Percentiles rank a stretch among this genome's conserved stretches.
Conservation (phyloP, 805 yeast species). For the Candida argentea region DNA sequence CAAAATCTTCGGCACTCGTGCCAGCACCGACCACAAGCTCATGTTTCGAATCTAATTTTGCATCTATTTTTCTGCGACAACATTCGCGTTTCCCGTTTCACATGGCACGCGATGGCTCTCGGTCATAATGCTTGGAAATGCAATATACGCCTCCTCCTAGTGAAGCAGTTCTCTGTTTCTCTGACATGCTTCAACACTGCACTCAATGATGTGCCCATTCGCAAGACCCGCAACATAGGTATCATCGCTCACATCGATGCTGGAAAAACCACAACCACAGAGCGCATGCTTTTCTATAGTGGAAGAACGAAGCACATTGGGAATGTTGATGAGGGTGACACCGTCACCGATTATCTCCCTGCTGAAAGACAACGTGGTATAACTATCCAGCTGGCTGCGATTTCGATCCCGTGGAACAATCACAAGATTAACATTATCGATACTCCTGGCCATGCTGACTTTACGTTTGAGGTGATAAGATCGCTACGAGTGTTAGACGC, state of each 20-base stretch:
- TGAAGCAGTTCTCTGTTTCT: not conserved
- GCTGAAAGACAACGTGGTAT: slow-evolving; percentile 91
- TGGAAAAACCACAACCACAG: slow-evolving; percentile 97
- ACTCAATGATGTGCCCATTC: slow-evolving; percentile 19
- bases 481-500: slow-evolving; percentile 90
- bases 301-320: slow-evolving; percentile 79
- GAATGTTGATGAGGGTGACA: slow-evolving; percentile 93
- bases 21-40: too few species aligned
- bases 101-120: too few species aligned
- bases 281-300: slow-evolving; percentile 83
- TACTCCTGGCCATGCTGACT: slow-evolving; percentile 98
- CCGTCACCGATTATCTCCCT: slow-evolving; percentile 85
- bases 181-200: slow-evolving; percentile 3
- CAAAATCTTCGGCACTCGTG: too few species aligned
- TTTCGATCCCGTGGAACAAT: slow-evolving; percentile 76
- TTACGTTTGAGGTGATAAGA: slow-evolving; percentile 86
- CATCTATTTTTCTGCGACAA: too few species aligned
- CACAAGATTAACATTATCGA: slow-evolving; percentile 80
- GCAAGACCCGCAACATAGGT: slow-evolving; percentile 72
- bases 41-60: too few species aligned
- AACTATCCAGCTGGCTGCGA: slow-evolving; percentile 94
- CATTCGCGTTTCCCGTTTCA: too few species aligned
- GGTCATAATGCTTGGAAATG: too few species aligned
- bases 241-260: slow-evolving; percentile 99
- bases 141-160: not conserved